Evolutionary conservation across 495 filamentous ascomycete species (phyloP), one percentile per base, ranked within the genome.

Genomic region (Talaromyces stipitatus): DNA sequence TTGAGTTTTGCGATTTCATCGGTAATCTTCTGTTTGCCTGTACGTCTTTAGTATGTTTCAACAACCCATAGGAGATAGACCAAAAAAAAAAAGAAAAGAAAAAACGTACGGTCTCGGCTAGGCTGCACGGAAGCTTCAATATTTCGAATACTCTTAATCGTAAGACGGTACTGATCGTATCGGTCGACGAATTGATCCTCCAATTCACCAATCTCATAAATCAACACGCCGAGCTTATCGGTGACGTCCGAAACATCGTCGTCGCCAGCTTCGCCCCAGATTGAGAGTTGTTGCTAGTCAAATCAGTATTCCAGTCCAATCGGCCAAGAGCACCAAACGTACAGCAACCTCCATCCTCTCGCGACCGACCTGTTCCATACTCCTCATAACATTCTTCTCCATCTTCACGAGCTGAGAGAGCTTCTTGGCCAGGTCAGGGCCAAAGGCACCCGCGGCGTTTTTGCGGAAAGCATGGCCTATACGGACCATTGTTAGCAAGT

Each of bases 311-410:
- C 10, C n/a, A n/a, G n/a, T n/a, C 20, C 16, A 12, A 29, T 36
- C 28, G 20, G 50, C 64, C 2, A 2, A 45, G 38, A 30, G 18
- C 5, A 30, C 12, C 0, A 41, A 23, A 69, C 88, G 65, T 86
- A 95, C 91, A 64, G 94, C 95, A 62, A 96, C 94, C 63, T 97
- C 95, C 89, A 97, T 97, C 60, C 95, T 82, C 79, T 97, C 94
- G 61, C 90, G 84, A 29, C 91, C 89, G 38, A 97, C 94, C 53
- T 92, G 78, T 70, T 97, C 94, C 82, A 98, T 85, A 69, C 91
- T 96, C 66, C 94, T 89, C 94, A 98, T 98, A 48, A 95, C 87
- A 66, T 98, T 97, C 87, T 98, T 98, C 78, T 98, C 94, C 95
- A 98, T 97, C 80, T 98, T 97, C 58, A 98, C 94, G 32, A 98